Evolutionary conservation across 768 basidiomycete species (phyloP), one percentile per base, ranked within the genome.

Genomic region (Agaricus subrufescens): DNA sequence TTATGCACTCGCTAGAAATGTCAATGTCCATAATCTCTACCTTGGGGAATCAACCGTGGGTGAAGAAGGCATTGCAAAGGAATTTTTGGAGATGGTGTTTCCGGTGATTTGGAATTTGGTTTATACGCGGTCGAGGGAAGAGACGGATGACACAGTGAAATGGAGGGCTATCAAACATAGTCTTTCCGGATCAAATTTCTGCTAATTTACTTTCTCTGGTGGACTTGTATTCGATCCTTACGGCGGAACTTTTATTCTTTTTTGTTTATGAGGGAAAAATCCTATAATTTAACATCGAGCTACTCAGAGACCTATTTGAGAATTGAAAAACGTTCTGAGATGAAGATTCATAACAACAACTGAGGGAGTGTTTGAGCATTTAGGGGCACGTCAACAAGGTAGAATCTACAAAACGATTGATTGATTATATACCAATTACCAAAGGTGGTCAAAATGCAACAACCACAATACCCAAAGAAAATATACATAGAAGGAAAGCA

Each of bases 11-110:
- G 52, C 19, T 23, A 25, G 26, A 23, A 54, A 54, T 31, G 11
- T 23, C 19, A 45, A 37, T 11, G 11, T 54, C n/a, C 52, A 27
- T 30, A n/a, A 12, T 15, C 52, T 54, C 12, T 25, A 37, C 38
- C 19, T 54, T 14, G 52, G 52, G 34, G 52, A 46, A 5, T 54
- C 52, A 11, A 54, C 52, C 6, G 46, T 54, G 2, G 44, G 37
- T 11, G 46, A 48, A 27, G 46, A 38, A 15, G 37, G 23, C 25
- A 15, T 54, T 15, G 46, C 38, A n/a, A 23, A 15, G 9, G 26
- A 47, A 11, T 54, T 54, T 26, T 39, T 46, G 7, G 39, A 30
- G 9, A 12, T 12, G 31, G 45, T 54, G 9, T 54, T 54, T 25
- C 52, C 52, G 8, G 15, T n/a, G 19, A 46, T 48, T 2, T 15